Evolutionary conservation across 1,284 basidiomycete genomes (phyloP).

Genomic region (Sporisorium scitamineum): DNA sequence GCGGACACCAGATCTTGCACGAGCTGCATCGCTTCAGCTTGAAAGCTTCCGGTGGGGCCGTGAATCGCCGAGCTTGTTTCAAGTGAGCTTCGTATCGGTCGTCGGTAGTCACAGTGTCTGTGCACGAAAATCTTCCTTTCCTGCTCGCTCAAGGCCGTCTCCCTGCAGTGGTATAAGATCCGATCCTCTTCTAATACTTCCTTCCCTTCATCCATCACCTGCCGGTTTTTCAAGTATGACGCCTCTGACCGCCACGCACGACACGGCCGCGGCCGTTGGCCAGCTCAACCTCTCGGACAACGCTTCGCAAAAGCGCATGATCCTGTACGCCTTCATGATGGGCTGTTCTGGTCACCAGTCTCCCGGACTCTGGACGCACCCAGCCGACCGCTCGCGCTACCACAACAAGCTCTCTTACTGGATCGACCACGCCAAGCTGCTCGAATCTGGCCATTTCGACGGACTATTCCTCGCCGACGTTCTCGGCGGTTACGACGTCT

Average conservation of each 20-base stretch:
- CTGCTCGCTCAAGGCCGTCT: neutral
- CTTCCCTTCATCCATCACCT: neutral
- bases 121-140: neutral
- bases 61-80: neutral
- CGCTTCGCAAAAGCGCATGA: slow-evolving; percentile 23
- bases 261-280: slow-evolving; percentile 8
- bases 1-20: neutral
- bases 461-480: slow-evolving; percentile 67
- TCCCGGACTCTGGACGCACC: slow-evolving; percentile 59
- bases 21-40: too few species aligned
- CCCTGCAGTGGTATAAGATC: neutral
- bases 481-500: slow-evolving; percentile 65
- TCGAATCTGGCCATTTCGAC: slow-evolving; percentile 59
- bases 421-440: slow-evolving; percentile 61
- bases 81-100: neutral
- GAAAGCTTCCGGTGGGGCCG: too few species aligned
- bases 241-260: slow-evolving; percentile 20
- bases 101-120: neutral
- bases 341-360: slow-evolving; percentile 62
- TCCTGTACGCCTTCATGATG: slow-evolving; percentile 60
- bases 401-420: slow-evolving; percentile 65
- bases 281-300: slow-evolving; percentile 6
- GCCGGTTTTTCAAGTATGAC: slow-evolving; percentile 5
- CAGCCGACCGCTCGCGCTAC: slow-evolving; percentile 49
- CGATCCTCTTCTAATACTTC: neutral